Percentiles rank a stretch among this genome's conserved stretches.
Evolutionary conservation across 345 rosid species (phyloP).

Genomic region (Brassica incana): DNA sequence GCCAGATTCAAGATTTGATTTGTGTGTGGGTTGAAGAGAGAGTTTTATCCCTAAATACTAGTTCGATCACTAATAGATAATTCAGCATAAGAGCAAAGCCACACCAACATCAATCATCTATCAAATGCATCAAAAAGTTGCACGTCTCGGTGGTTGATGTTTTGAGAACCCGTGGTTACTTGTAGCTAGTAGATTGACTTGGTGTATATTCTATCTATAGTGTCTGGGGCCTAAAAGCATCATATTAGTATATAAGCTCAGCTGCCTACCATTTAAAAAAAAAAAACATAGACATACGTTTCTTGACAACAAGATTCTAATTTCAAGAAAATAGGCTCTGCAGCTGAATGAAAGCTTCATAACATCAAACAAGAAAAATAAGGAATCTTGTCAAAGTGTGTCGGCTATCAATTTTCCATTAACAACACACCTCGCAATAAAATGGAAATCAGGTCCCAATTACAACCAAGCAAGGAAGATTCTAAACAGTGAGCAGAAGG

Average conservation of each 20-base stretch:
- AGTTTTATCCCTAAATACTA: background rate
- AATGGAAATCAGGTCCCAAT: background rate
- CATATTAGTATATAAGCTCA: background rate
- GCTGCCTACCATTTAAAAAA: background rate
- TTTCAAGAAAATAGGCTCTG: background rate
- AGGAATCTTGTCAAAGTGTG: background rate
- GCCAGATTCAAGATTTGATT: background rate
- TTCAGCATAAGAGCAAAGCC: background rate
- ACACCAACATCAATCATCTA: background rate
- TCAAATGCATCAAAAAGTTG: constrained; percentile 8
- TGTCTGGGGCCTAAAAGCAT: background rate
- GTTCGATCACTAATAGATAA: background rate
- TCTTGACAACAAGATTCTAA: background rate
- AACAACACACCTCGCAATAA: background rate
- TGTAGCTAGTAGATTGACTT: background rate
- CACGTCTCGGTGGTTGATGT: background rate
- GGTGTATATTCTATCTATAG: background rate
- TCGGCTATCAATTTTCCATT: background rate
- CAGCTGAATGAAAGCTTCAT: background rate
- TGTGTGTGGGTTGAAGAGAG: background rate
- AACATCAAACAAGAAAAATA: constrained; percentile 3
- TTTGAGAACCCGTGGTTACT: background rate
- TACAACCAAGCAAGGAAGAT: background rate
- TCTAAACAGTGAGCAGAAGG: background rate
- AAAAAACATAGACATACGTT: background rate